A percentile compares a stretch with the other conserved stretches of the same genome.
phyloP scores from a whole-genome alignment of 345 rosid genomes.

The Euphorbia tirucalli region DNA sequence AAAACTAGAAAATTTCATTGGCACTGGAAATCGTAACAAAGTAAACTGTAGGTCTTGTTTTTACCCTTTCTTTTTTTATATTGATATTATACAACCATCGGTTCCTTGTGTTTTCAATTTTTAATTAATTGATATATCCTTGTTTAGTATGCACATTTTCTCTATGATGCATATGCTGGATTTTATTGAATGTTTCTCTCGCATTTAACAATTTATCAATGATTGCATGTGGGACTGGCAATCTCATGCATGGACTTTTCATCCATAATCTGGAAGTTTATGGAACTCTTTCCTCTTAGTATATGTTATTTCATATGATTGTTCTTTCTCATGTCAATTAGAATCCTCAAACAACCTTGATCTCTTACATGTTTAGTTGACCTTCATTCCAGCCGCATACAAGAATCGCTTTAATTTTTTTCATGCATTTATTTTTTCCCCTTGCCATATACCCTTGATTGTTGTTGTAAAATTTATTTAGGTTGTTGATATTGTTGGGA shows the following conservation, averaged over 20 bases:
- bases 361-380: not conserved
- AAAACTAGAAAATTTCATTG: not conserved
- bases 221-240: not conserved
- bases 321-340: no score
- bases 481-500: no score
- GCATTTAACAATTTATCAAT: not conserved
- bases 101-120: no score
- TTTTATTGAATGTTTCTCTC: not conserved
- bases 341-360: not conserved
- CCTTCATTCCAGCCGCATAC: not conserved
- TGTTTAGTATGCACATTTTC: not conserved
- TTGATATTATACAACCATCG: no score
- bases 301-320: no score
- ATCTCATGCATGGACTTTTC: not conserved
- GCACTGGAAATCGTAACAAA: not conserved
- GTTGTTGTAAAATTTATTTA: conserved; percentile 21
- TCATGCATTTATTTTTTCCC: not conserved
- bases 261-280: not conserved
- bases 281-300: no score
- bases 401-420: not conserved
- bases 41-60: no score
- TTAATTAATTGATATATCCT: not conserved
- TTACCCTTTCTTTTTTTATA: no score
- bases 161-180: not conserved
- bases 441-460: not conserved